phyloP scores from a whole-genome alignment of 345 rosid species.

The Punica granatum region DNA sequence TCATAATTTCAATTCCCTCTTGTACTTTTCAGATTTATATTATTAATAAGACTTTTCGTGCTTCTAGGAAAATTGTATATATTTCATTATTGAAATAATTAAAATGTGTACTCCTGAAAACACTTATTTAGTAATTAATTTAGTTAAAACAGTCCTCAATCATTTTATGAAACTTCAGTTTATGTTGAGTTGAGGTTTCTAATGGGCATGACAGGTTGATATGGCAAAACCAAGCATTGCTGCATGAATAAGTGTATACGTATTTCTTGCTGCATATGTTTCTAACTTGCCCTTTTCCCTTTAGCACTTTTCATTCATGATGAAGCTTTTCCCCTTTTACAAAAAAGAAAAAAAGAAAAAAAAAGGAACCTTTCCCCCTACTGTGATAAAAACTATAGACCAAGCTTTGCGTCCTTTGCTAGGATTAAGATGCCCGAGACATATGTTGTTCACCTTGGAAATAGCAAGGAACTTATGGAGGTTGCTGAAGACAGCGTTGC shows the following conservation, averaged over 20 bases:
- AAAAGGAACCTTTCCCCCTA: neutral
- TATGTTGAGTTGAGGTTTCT: neutral
- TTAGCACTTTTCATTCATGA: neutral
- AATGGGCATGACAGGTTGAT: neutral
- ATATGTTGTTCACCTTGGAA: constrained; percentile 89
- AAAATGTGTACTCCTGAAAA: too few species aligned
- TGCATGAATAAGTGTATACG: neutral
- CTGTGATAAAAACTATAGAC: neutral
- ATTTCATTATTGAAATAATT: neutral
- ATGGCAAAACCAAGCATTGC: neutral
- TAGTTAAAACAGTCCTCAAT: neutral
- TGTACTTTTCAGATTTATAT: neutral
- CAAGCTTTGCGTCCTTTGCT: constrained; percentile 20
- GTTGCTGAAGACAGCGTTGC: constrained; percentile 88
- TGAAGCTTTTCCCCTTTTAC: neutral
- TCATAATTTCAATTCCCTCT: neutral
- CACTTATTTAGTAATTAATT: neutral
- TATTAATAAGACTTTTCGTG: neutral
- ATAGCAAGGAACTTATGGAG: constrained; percentile 90
- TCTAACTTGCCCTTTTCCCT: neutral
- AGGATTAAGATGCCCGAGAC: constrained; percentile 95
- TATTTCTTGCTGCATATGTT: neutral
- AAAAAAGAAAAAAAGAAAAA: too few species aligned
- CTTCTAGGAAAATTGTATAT: neutral
- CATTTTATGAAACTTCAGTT: neutral